Percentiles rank a stretch among this genome's conserved stretches.
Evolutionary conservation across 805 yeast genomes (phyloP).

Genomic region (Tetrapisispora nanseiensis): DNA sequence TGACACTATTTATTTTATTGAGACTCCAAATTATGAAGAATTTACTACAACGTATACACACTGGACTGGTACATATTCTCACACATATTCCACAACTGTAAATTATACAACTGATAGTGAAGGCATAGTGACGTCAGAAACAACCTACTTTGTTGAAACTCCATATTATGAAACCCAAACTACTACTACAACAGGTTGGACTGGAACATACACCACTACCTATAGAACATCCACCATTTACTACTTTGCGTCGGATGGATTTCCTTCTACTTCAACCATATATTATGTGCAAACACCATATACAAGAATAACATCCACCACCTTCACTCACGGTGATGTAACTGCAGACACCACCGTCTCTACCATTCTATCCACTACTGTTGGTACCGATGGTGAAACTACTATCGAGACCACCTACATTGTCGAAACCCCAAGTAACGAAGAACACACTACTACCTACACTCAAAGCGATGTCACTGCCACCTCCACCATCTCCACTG

Average conservation of each 20-base stretch:
- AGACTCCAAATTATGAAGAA: constrained; percentile 5
- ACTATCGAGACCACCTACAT: constrained; percentile 1
- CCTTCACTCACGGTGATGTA: constrained; percentile 1
- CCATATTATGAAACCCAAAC: constrained; percentile 2
- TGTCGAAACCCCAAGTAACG: constrained; percentile 3
- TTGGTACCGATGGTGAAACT: constrained; percentile 2
- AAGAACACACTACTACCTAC: not conserved
- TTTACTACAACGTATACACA: not conserved
- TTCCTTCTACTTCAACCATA: constrained; percentile 1
- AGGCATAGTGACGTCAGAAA: not conserved
- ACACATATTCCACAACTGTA: constrained; percentile 1
- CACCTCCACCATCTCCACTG: not conserved
- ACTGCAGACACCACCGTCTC: not conserved
- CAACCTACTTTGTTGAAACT: constrained; percentile 2
- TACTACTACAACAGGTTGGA: not conserved
- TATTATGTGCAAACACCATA: constrained; percentile 3
- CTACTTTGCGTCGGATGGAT: constrained; percentile 2
- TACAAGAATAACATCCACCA: not conserved
- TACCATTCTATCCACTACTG: constrained; percentile 1
- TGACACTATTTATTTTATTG: constrained; percentile 2
- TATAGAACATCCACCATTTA: not conserved
- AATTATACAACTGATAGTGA: constrained; percentile 1
- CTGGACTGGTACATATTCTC: not conserved
- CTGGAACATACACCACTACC: constrained; percentile 1
- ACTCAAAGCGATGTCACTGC: not conserved